Evolutionary conservation across 306 rosid species (phyloP).

Genomic region (Lathyrus oleraceus): DNA sequence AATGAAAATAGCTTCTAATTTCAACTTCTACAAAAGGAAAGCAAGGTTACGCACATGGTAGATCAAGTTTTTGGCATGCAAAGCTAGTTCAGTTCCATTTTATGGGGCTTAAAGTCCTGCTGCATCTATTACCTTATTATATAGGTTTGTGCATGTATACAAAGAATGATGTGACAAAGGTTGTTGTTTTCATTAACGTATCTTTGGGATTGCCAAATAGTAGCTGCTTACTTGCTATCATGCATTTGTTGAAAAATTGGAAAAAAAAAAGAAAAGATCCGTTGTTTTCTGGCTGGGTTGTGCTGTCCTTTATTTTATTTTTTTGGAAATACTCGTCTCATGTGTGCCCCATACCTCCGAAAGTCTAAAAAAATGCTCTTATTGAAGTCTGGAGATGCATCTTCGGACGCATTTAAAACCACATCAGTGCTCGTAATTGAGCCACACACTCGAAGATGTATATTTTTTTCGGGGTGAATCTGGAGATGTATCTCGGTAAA

Average conservation of each 20-base stretch:
- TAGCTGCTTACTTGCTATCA: background rate
- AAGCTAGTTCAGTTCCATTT: conserved; percentile 29
- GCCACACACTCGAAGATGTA: too few relatives aligned
- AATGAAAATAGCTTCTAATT: background rate
- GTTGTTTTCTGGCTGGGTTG: background rate
- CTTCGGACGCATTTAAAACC: too few relatives aligned
- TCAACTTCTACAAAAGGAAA: conserved; percentile 22
- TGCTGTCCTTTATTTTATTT: background rate
- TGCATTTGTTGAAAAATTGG: background rate
- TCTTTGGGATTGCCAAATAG: conserved; percentile 21
- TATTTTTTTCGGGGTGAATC: too few relatives aligned
- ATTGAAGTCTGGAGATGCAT: too few relatives aligned
- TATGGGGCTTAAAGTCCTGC: conserved; percentile 8
- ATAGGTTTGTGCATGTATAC: conserved; percentile 19
- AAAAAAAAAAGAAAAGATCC: background rate
- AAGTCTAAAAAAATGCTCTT: too few relatives aligned
- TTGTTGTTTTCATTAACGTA: background rate
- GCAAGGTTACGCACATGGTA: conserved; percentile 23
- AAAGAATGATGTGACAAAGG: conserved; percentile 14
- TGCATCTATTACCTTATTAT: conserved; percentile 25
- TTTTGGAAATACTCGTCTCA: too few relatives aligned
- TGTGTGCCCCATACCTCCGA: too few relatives aligned
- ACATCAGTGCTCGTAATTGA: too few relatives aligned
- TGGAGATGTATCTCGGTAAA: too few relatives aligned
- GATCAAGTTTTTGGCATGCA: conserved; percentile 26